Evolutionary conservation across 441 rosid species (phyloP).

Genomic region (Aleurites moluccanus): DNA sequence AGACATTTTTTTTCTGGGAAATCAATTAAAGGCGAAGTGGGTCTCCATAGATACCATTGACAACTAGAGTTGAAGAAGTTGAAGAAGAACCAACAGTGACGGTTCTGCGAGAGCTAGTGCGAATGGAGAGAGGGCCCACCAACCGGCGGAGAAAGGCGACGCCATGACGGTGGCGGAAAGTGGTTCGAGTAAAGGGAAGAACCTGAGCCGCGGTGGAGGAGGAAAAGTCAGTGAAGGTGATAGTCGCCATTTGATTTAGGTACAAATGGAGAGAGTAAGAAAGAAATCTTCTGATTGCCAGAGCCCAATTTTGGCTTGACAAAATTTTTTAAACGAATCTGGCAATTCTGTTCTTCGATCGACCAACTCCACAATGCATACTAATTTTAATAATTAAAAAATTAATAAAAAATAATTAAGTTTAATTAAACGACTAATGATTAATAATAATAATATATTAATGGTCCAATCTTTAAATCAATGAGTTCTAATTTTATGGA

Average conservation of each 20-base stretch:
- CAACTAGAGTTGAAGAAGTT: slow-evolving; percentile 30
- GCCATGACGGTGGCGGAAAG: slow-evolving; percentile 9
- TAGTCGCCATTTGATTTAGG: slow-evolving; percentile 40
- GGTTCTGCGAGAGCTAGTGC: slow-evolving; percentile 28
- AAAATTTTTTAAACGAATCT: neutral
- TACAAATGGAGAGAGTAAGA: neutral
- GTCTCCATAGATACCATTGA: slow-evolving; percentile 30
- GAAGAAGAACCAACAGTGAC: slow-evolving; percentile 29
- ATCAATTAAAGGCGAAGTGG: neutral
- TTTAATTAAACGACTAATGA: too few species aligned
- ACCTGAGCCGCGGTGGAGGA: slow-evolving; percentile 47
- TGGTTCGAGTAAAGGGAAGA: slow-evolving; percentile 30
- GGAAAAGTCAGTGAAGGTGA: slow-evolving; percentile 47
- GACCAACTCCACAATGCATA: too few species aligned
- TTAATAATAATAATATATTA: too few species aligned
- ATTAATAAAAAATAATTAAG: too few species aligned
- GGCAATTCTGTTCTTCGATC: neutral
- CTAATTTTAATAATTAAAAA: too few species aligned
- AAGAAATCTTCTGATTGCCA: neutral
- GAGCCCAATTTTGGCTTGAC: neutral
- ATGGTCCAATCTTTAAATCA: too few species aligned
- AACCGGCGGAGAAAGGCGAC: slow-evolving; percentile 31
- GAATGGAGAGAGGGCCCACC: slow-evolving; percentile 31
- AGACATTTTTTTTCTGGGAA: neutral
- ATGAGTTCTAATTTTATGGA: too few species aligned